phyloP scores from a whole-genome alignment of 2,329 filamentous ascomycete species.

The Alternaria gansuensis region DNA sequence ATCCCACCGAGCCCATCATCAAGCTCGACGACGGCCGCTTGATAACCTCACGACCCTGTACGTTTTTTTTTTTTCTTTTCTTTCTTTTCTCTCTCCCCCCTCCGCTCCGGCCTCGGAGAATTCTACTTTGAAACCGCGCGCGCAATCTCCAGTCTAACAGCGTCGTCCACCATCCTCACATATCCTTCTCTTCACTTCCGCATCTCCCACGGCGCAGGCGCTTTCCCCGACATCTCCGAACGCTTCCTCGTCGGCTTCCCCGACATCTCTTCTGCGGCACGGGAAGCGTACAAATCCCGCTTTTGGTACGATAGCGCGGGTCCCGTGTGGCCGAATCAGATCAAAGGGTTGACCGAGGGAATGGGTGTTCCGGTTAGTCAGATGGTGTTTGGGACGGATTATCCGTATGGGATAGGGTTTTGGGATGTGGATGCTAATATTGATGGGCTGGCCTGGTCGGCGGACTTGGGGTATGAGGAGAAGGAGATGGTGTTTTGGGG shows the following conservation, averaged over 20 bases:
- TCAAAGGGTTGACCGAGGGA: constrained; percentile 48
- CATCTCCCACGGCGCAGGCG: constrained; percentile 49
- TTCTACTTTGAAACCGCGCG: constrained; percentile 53
- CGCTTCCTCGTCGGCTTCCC: constrained; percentile 49
- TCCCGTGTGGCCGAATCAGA: constrained; percentile 50
- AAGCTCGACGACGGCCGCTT: constrained; percentile 38
- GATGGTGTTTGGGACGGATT: constrained; percentile 53
- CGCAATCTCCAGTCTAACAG: constrained; percentile 48
- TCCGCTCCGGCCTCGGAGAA: constrained; percentile 48
- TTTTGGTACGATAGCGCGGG: constrained; percentile 54
- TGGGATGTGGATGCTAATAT: constrained; percentile 50
- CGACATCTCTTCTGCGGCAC: constrained; percentile 32
- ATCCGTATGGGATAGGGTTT: constrained; percentile 52
- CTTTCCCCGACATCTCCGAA: constrained; percentile 49
- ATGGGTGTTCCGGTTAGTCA: constrained; percentile 42
- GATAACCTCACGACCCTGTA: constrained; percentile 45
- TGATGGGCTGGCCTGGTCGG: constrained; percentile 35
- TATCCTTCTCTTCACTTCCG: constrained; percentile 48
- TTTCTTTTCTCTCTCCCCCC: no score
- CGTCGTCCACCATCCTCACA: constrained; percentile 38
- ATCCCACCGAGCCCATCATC: constrained; percentile 50
- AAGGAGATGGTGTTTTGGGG: constrained; percentile 41
- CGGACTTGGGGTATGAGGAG: constrained; percentile 32
- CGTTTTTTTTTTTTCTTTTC: constrained; percentile 24
- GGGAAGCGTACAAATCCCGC: constrained; percentile 42